These are phyloP conservation scores for Diaporthe ilicicola DNA, from an alignment of 2,329 filamentous ascomycete genomes.

Conservation along the genomic window DNA sequence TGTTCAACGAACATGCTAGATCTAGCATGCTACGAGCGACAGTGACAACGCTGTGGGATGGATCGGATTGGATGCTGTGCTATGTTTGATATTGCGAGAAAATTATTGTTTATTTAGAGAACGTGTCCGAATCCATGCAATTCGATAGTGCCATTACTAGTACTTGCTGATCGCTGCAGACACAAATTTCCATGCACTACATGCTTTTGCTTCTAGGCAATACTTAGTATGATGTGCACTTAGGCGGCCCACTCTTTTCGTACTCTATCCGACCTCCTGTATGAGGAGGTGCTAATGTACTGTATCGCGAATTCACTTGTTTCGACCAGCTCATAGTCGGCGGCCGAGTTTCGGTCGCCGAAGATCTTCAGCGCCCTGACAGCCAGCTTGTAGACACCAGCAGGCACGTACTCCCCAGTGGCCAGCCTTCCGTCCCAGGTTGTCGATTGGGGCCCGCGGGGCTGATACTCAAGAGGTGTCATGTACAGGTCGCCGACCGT, in stretches of 20 bases:
- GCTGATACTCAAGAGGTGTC: constrained; percentile 48
- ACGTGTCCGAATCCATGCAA: no score
- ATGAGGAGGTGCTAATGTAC: constrained; percentile 42
- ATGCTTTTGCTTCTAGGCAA: background rate
- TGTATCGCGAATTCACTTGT: constrained; percentile 54
- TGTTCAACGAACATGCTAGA: background rate
- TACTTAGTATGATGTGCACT: background rate
- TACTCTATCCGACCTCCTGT: constrained; percentile 1
- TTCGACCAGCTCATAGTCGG: constrained; percentile 57
- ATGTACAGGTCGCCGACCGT: constrained; percentile 52
- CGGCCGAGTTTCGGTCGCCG: constrained; percentile 52
- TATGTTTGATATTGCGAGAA: background rate
- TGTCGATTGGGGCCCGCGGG: constrained; percentile 41
- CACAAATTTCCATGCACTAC: background rate
- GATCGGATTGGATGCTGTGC: background rate
- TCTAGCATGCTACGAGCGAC: background rate
- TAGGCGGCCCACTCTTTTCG: background rate
- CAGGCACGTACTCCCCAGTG: constrained; percentile 56
- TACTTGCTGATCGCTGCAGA: background rate
- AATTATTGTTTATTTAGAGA: background rate
- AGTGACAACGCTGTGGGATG: background rate
- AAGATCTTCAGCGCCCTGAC: constrained; percentile 60
- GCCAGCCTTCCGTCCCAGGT: constrained; percentile 57
- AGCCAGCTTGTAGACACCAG: constrained; percentile 59
- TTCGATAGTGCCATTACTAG: background rate